phyloP scores from a whole-genome alignment of 2,329 filamentous ascomycete genomes.

The Penicillium olsonii region DNA sequence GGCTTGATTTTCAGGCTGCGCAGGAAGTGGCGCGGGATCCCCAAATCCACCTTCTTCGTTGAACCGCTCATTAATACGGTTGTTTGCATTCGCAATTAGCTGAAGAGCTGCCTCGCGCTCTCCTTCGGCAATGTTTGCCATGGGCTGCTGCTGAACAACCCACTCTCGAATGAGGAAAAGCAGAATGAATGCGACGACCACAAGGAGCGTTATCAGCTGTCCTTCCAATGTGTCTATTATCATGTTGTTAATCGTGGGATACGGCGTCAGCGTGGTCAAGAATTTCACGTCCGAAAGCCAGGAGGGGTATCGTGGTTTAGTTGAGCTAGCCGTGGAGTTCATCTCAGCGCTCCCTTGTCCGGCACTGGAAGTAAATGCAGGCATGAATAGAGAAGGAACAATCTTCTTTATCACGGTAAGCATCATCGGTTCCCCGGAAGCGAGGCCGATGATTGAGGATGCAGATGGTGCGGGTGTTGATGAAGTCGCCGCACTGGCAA shows the following conservation, averaged over 20 bases:
- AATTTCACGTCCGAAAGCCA: constrained; percentile 62
- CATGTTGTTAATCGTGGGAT: constrained; percentile 71
- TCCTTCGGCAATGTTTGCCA: constrained; percentile 73
- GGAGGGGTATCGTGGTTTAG: constrained; percentile 45
- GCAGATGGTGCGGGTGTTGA: constrained; percentile 29
- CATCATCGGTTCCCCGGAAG: constrained; percentile 46
- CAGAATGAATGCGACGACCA: constrained; percentile 94
- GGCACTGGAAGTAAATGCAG: constrained; percentile 29
- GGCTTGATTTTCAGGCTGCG: constrained; percentile 7
- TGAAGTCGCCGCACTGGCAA: constrained; percentile 27
- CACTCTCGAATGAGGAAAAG: constrained; percentile 96
- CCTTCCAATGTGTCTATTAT: constrained; percentile 86
- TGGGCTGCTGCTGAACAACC: constrained; percentile 95
- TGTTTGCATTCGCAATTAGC: constrained; percentile 37
- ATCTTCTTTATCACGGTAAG: constrained; percentile 50
- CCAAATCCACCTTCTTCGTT: constrained; percentile 19
- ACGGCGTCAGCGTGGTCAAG: constrained; percentile 62
- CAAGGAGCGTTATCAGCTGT: constrained; percentile 86
- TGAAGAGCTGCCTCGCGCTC: constrained; percentile 55
- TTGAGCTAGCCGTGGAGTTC: constrained; percentile 28
- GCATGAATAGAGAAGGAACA: constrained; percentile 37
- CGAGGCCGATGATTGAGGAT: constrained; percentile 43
- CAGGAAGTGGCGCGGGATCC: constrained; percentile 15
- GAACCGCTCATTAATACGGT: constrained; percentile 26
- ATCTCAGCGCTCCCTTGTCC: constrained; percentile 29